Base-by-base conservation (phyloP, 257 asterid species). In the Agastache rugosa region DNA sequence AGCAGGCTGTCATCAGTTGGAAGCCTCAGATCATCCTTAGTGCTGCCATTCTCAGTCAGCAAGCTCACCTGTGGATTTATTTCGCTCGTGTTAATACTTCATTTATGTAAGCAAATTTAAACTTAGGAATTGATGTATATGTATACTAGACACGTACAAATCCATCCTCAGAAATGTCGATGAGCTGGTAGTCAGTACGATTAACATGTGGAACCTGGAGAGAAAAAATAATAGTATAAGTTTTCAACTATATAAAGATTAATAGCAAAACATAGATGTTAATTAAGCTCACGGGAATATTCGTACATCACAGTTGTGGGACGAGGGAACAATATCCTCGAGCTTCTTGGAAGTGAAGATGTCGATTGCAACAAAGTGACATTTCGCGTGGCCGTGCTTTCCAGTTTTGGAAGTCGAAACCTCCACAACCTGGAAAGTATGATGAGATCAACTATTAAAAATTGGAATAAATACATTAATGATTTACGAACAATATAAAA, bases 321-420 rank as follows among this genome's bases (percentile, higher is more conserved):
- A 92, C 23, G 98, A 92, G 23, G 98, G 98, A n/a, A 93, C 98
- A 68, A 93, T 93, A 85, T 93, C 98, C 75, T 93, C 98, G 8
- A 93, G 97, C 85, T 93, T 93, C 90, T 93, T 93, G 15, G 83
- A 83, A 55, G 86, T 93, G 88, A 93, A 93, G 79, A 93, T 93
- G 80, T 93, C 98, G 51, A 93, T 93, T 5, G 73, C 95, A 42
- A 93, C 98, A 77, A 93, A 93, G 83, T 93, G 98, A 73, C 98
- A 93, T 67, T 93, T 93, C 0, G 98, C 98, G 11, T 93, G 97
- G 1, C 98, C 97, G 12, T 93, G 97, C 95, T 90, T 93, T 64
- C 98, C 98, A 10, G 98, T 93, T 81, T 93, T 93, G 87, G 98
- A 93, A 51, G 98, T 93, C 3, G 98, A 93, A 66, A 93, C 98